phyloP scores from a whole-genome alignment of 2,329 filamentous ascomycete species.

The Hymenoscyphus scutula region DNA sequence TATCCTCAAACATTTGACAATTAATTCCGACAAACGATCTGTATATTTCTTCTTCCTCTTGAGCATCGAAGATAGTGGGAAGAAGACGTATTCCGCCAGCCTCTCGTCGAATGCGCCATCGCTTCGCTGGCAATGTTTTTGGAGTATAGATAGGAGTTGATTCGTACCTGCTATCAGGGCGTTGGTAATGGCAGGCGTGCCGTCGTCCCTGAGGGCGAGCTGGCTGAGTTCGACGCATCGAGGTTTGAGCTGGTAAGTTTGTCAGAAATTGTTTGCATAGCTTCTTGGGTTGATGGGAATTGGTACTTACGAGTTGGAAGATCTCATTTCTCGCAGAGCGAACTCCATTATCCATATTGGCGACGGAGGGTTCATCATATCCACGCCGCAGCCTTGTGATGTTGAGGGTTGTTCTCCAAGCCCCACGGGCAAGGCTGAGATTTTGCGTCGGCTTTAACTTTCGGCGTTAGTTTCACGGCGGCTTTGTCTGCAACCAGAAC shows the following conservation, averaged over 20 bases:
- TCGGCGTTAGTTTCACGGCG: no score
- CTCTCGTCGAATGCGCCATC: slow-evolving; percentile 68
- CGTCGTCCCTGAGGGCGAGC: slow-evolving; percentile 49
- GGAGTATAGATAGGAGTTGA: slow-evolving; percentile 47
- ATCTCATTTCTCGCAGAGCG: slow-evolving; percentile 35
- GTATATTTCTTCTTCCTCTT: slow-evolving; percentile 71
- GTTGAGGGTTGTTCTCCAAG: neutral
- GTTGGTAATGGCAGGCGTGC: slow-evolving; percentile 42
- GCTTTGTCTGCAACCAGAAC: no score
- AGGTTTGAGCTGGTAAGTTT: slow-evolving; percentile 55
- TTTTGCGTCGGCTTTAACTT: no score
- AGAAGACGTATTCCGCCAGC: slow-evolving; percentile 91
- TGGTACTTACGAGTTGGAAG: slow-evolving; percentile 32
- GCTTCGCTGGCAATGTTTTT: slow-evolving; percentile 41
- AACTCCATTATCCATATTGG: slow-evolving; percentile 30
- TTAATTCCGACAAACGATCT: slow-evolving; percentile 69
- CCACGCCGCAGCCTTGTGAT: neutral
- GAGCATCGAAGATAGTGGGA: slow-evolving; percentile 85
- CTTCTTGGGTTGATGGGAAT: neutral
- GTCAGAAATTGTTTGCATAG: slow-evolving; percentile 15
- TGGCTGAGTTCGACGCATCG: slow-evolving; percentile 60
- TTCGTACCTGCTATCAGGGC: slow-evolving; percentile 47
- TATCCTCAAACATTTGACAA: slow-evolving; percentile 70
- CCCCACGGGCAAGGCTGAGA: neutral
- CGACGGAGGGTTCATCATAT: neutral